Evolutionary conservation across 805 yeast genomes (phyloP).

Genomic region (Nakazawaea ambrosiae): DNA sequence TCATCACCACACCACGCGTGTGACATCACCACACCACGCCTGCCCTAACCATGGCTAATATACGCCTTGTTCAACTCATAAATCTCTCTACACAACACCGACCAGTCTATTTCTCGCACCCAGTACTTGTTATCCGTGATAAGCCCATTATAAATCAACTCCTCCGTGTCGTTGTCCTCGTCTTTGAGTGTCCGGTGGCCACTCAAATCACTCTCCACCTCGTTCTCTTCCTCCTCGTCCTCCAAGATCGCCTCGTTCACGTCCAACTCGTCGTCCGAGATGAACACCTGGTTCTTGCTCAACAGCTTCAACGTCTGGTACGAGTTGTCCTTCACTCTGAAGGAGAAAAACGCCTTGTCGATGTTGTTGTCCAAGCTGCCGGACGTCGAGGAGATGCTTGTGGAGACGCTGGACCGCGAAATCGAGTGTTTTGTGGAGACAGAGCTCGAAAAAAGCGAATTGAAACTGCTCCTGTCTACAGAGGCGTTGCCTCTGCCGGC

Average conservation of each 20-base stretch:
- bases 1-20: neutral
- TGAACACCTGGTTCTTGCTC: constrained; percentile 6
- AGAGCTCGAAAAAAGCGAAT: constrained; percentile 7
- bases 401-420: constrained; percentile 8
- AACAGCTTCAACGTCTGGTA: constrained; percentile 1
- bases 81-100: constrained; percentile 75
- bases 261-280: constrained; percentile 8
- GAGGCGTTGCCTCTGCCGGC: neutral
- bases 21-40: too few species aligned
- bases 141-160: constrained; percentile 10
- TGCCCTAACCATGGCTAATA: constrained; percentile 26
- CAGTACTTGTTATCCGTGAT: constrained; percentile 19
- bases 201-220: constrained; percentile 16
- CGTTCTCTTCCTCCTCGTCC: constrained; percentile 2
- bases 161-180: constrained; percentile 11
- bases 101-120: constrained; percentile 80
- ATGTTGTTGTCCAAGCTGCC: constrained; percentile 4
- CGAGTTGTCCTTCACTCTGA: neutral
- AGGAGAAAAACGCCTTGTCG: constrained; percentile 4
- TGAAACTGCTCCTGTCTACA: constrained; percentile 6
- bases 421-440: neutral
- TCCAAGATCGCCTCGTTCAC: too few species aligned
- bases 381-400: constrained; percentile 9
- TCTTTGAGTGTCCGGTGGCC: constrained; percentile 32
- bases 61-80: constrained; percentile 68